phyloP scores from a whole-genome alignment of 345 rosid genomes.

The Populus deltoides region DNA sequence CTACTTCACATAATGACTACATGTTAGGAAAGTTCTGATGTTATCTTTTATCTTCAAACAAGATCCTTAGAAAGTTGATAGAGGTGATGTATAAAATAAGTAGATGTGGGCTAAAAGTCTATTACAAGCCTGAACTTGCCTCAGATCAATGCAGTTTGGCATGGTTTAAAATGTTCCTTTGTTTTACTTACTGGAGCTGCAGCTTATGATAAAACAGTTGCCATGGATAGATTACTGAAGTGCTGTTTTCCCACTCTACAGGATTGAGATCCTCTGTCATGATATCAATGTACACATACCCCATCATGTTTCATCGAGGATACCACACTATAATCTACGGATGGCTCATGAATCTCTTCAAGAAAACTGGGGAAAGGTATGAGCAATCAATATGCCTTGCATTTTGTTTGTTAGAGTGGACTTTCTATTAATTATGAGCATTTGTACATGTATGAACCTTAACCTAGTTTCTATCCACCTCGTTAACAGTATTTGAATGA shows the following conservation, averaged over 20 bases:
- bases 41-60: background rate
- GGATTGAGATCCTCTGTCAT: constrained; percentile 93
- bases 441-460: background rate
- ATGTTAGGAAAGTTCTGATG: background rate
- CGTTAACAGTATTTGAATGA: constrained; percentile 69
- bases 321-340: constrained; percentile 81
- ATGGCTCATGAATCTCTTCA: constrained; percentile 73
- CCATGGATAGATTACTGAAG: background rate
- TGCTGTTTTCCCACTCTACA: constrained; percentile 32
- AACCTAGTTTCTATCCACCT: background rate
- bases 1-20: background rate
- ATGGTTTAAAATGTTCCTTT: background rate
- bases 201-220: background rate
- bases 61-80: background rate
- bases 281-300: constrained; percentile 83
- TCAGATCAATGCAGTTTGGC: background rate
- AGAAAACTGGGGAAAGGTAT: constrained; percentile 92
- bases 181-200: background rate
- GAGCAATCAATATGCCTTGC: background rate
- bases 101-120: background rate
- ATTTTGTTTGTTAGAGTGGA: background rate
- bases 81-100: background rate
- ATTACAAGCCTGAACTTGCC: background rate
- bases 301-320: constrained; percentile 73
- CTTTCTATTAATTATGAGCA: background rate